Evolutionary conservation across 2,329 filamentous ascomycete genomes (phyloP).

Genomic region (Lachnellula subtilissima): DNA sequence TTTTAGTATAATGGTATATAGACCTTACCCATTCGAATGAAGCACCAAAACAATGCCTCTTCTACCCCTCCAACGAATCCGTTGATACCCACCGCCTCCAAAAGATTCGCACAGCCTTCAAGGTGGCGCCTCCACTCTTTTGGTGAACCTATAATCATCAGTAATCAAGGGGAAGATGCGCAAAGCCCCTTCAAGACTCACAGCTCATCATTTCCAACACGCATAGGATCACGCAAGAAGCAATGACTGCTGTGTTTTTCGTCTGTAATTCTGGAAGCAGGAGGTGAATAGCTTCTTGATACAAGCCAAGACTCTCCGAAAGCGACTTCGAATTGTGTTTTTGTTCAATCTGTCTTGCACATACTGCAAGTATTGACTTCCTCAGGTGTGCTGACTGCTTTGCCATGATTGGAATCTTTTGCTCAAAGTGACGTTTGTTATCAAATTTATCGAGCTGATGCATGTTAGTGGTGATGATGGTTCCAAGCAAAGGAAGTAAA

Average conservation of each 20-base stretch:
- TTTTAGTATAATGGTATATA: no score
- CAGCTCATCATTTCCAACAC: conserved; percentile 42
- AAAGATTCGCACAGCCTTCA: conserved; percentile 50
- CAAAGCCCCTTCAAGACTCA: not conserved
- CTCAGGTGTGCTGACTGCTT: conserved; percentile 40
- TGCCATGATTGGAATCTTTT: conserved; percentile 46
- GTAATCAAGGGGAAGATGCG: no score
- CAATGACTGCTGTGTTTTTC: conserved; percentile 41
- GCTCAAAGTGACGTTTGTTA: conserved; percentile 45
- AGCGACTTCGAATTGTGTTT: conserved; percentile 37
- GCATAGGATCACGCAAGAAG: conserved; percentile 43
- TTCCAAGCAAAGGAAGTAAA: conserved; percentile 28
- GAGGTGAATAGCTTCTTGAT: conserved; percentile 46
- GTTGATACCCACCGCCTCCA: conserved; percentile 46
- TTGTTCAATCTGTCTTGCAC: conserved; percentile 46
- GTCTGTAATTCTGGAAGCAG: conserved; percentile 40
- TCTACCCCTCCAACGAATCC: conserved; percentile 43
- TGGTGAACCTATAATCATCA: conserved; percentile 35
- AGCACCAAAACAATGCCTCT: conserved; percentile 55
- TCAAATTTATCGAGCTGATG: conserved; percentile 55
- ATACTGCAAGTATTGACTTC: conserved; percentile 50
- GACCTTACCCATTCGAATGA: conserved; percentile 44
- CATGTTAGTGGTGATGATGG: conserved; percentile 44
- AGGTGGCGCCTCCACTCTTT: conserved; percentile 51
- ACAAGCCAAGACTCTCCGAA: conserved; percentile 47